phyloP scores from a whole-genome alignment of 2,329 filamentous ascomycete species.

The Dothideomycetes sp. region DNA sequence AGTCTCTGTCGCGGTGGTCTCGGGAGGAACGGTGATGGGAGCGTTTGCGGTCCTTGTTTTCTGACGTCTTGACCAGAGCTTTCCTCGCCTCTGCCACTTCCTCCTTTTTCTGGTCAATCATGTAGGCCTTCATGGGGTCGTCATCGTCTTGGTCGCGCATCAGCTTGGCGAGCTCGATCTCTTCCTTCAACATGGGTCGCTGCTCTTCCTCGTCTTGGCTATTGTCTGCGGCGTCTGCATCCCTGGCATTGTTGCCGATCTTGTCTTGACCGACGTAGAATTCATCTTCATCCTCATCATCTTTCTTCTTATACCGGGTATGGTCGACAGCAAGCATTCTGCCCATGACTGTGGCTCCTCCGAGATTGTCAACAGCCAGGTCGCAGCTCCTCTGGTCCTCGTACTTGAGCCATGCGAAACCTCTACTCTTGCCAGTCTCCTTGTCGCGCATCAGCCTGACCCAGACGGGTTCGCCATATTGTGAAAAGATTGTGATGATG shows the following conservation, averaged over 20 bases:
- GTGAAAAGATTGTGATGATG: slow-evolving; percentile 90
- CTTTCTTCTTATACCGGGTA: slow-evolving; percentile 77
- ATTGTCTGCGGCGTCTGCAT: slow-evolving; percentile 34
- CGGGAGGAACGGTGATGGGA: slow-evolving; percentile 30
- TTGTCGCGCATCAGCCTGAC: slow-evolving; percentile 89
- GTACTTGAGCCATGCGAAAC: slow-evolving; percentile 95
- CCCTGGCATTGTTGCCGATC: slow-evolving; percentile 21
- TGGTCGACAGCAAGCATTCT: slow-evolving; percentile 82
- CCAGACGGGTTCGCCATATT: slow-evolving; percentile 90
- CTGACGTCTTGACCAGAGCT: slow-evolving; percentile 39
- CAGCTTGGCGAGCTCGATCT: slow-evolving; percentile 64
- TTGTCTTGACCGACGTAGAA: slow-evolving; percentile 45
- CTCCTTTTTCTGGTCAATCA: slow-evolving; percentile 85
- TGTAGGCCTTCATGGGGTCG: slow-evolving; percentile 90
- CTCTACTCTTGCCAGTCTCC: slow-evolving; percentile 88
- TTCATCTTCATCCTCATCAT: slow-evolving; percentile 48
- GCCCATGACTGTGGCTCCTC: slow-evolving; percentile 73
- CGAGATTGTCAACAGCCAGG: slow-evolving; percentile 89
- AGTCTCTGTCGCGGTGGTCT: slow-evolving; percentile 12
- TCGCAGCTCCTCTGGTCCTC: slow-evolving; percentile 96
- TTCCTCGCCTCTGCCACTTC: slow-evolving; percentile 63
- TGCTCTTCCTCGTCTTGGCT: slow-evolving; percentile 27
- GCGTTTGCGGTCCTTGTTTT: slow-evolving; percentile 25
- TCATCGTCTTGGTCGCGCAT: slow-evolving; percentile 73
- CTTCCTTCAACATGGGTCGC: slow-evolving; percentile 65